phyloP scores from a whole-genome alignment of 192 early-diverging fungal genomes.

The Pilaira anomala region DNA sequence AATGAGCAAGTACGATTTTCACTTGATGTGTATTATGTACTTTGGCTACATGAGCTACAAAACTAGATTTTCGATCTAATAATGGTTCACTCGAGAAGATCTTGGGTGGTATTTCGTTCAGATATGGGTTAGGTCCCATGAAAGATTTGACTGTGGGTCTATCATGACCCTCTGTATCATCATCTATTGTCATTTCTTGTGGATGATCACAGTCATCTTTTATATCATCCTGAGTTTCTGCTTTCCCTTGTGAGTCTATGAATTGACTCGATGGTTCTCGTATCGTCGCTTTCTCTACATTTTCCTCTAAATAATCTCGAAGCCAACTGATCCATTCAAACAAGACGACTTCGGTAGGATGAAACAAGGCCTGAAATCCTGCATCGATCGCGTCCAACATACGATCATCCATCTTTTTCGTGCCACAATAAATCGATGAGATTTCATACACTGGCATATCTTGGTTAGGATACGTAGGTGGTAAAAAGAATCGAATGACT shows the following conservation, averaged over 20 bases:
- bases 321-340: slow-evolving; percentile 69
- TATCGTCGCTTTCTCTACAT: slow-evolving; percentile 13
- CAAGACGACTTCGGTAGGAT: slow-evolving; percentile 58
- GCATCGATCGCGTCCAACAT: slow-evolving; percentile 45
- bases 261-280: too few relatives aligned
- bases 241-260: background rate
- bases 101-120: slow-evolving; percentile 25
- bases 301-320: slow-evolving; percentile 43
- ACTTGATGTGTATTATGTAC: slow-evolving; percentile 55
- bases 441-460: slow-evolving; percentile 50
- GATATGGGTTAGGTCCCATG: background rate
- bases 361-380: slow-evolving; percentile 50
- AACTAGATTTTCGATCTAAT: slow-evolving; percentile 78
- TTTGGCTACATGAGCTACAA: slow-evolving; percentile 76
- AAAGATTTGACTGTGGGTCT: slow-evolving; percentile 11
- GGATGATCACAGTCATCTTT: background rate
- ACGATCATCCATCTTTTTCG: slow-evolving; percentile 38
- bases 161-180: slow-evolving; percentile 5
- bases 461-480: slow-evolving; percentile 43
- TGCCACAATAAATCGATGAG: slow-evolving; percentile 51
- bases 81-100: slow-evolving; percentile 58
- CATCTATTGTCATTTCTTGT: background rate
- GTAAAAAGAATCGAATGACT: slow-evolving; percentile 40
- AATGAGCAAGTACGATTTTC: slow-evolving; percentile 46
- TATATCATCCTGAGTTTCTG: too few relatives aligned